These are phyloP conservation scores for Coleophoma crateriformis DNA, from an alignment of 2,329 filamentous ascomycete species.

Conservation along the genomic window DNA sequence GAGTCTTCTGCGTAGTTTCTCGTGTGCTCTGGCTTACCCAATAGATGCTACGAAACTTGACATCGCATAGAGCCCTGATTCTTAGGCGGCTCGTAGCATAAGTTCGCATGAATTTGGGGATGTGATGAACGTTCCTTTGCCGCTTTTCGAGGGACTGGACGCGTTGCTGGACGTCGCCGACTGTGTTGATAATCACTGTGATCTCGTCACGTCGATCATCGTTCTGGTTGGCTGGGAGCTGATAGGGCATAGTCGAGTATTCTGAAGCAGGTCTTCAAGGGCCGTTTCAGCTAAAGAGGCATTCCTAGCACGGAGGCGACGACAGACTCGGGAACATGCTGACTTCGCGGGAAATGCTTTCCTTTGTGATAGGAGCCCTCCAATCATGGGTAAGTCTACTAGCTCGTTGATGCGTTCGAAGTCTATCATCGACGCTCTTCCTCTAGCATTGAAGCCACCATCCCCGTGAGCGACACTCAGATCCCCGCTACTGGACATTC, in stretches of 20 bases:
- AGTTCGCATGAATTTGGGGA: conserved; percentile 1
- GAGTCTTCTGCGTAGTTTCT: no score
- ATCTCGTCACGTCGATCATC: neutral
- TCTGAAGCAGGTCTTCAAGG: conserved; percentile 7
- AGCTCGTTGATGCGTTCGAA: neutral
- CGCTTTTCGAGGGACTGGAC: neutral
- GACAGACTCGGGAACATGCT: neutral
- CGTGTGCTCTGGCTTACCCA: no score
- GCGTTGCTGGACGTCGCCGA: no score
- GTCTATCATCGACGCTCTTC: neutral
- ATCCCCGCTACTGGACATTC: conserved; percentile 14
- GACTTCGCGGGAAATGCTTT: conserved; percentile 5
- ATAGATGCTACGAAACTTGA: neutral
- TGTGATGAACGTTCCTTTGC: conserved; percentile 1
- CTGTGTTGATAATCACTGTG: no score
- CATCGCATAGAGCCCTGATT: neutral
- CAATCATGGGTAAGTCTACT: no score
- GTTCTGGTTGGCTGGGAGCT: neutral
- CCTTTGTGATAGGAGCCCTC: conserved; percentile 4
- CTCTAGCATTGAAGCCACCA: conserved; percentile 3
- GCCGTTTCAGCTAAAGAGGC: conserved; percentile 15
- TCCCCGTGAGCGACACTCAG: conserved; percentile 9
- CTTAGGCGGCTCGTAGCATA: neutral
- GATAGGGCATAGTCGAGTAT: neutral
- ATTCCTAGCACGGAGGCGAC: conserved; percentile 5